A percentile compares a stretch with the other conserved stretches of the same genome.
Evolutionary conservation across 495 filamentous ascomycete genomes (phyloP).

Genomic region (Podospora conica): DNA sequence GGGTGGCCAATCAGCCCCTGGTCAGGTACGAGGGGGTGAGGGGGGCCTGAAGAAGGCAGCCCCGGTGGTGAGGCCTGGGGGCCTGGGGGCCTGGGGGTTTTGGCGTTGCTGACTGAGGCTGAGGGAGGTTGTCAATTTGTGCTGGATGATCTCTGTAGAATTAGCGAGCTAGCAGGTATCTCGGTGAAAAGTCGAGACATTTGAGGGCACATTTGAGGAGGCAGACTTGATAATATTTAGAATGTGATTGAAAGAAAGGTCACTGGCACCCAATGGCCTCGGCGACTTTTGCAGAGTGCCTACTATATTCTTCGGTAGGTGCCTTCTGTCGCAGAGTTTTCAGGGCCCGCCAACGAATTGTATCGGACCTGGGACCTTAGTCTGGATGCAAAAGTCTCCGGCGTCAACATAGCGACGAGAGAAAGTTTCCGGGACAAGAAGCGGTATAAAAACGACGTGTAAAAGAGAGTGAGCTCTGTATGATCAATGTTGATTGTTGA

Average conservation of each 20-base stretch:
- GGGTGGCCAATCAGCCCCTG: neutral
- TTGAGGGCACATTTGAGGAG: neutral
- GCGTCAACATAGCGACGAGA: neutral
- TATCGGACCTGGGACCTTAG: neutral
- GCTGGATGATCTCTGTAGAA: neutral
- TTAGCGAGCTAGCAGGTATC: no score
- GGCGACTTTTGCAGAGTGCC: neutral
- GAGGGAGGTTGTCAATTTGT: neutral
- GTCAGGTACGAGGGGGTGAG: neutral
- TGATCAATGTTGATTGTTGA: neutral
- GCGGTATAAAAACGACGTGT: neutral
- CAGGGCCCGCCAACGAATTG: neutral
- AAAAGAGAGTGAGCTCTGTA: neutral
- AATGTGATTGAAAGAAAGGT: neutral
- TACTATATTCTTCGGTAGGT: no score
- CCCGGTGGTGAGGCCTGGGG: neutral
- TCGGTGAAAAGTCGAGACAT: neutral
- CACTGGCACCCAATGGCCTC: neutral
- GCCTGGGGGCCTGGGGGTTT: neutral
- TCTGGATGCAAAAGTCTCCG: constrained; percentile 2
- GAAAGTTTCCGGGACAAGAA: neutral
- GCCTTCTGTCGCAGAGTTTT: neutral
- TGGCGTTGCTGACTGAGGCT: neutral
- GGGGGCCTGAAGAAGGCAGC: neutral
- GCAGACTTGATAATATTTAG: no score